phyloP scores from a whole-genome alignment of 2,329 filamentous ascomycete species.

The Pleomassaria siparia region DNA sequence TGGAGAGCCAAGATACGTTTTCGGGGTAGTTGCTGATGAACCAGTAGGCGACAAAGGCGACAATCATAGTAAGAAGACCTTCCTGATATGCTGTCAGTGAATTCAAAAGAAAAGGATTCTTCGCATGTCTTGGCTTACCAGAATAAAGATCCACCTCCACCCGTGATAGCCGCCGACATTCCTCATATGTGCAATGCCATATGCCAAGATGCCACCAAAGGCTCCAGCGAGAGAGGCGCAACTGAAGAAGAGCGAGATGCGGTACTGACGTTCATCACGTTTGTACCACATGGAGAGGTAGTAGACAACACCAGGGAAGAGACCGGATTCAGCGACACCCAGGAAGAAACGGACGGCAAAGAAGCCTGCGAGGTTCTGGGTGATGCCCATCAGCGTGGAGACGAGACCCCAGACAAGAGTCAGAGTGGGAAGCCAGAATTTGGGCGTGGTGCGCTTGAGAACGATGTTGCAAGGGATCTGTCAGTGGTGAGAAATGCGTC shows the following conservation, averaged over 20 bases:
- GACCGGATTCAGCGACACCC: slow-evolving; percentile 38
- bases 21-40: slow-evolving; percentile 69
- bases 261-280: slow-evolving; percentile 59
- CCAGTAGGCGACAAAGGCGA: slow-evolving; percentile 46
- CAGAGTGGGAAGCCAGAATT: slow-evolving; percentile 48
- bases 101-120: too few species aligned
- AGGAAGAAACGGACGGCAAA: slow-evolving; percentile 51
- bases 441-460: slow-evolving; percentile 61
- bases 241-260: slow-evolving; percentile 62
- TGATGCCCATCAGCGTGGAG: slow-evolving; percentile 54
- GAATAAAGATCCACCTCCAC: slow-evolving; percentile 47
- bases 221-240: slow-evolving; percentile 61
- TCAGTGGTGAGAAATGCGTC: too few species aligned
- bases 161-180: slow-evolving; percentile 50
- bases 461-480: slow-evolving; percentile 63
- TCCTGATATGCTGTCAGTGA: slow-evolving; percentile 25
- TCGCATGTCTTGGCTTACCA: slow-evolving; percentile 22
- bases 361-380: slow-evolving; percentile 50
- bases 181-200: slow-evolving; percentile 63
- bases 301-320: slow-evolving; percentile 50
- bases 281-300: slow-evolving; percentile 67
- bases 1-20: slow-evolving; percentile 59
- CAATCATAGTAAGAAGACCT: slow-evolving; percentile 40
- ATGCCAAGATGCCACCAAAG: slow-evolving; percentile 63
- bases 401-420: slow-evolving; percentile 54